phyloP scores from a whole-genome alignment of 2,329 filamentous ascomycete species.

The Aureobasidium zeae region DNA sequence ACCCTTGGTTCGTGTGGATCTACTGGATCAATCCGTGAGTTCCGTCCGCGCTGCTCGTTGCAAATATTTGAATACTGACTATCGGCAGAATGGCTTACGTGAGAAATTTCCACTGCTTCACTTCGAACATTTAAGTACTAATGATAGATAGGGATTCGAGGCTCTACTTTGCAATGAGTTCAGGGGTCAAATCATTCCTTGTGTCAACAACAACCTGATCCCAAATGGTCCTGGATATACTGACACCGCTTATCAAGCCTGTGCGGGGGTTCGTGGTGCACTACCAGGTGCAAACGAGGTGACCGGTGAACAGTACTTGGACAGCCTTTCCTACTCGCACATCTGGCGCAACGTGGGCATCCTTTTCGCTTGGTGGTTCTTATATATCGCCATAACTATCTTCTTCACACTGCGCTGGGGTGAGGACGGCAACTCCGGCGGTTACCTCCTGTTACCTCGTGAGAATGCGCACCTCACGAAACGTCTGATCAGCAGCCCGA shows the following conservation, averaged over 20 bases:
- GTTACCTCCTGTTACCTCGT: conserved; percentile 52
- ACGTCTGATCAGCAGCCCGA: conserved; percentile 33
- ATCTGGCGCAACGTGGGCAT: conserved; percentile 57
- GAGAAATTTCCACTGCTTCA: too few relatives aligned
- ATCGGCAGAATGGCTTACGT: too few relatives aligned
- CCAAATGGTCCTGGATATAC: conserved; percentile 33
- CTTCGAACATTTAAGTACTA: too few relatives aligned
- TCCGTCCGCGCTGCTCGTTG: too few relatives aligned
- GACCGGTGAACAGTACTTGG: conserved; percentile 53
- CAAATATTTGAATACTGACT: too few relatives aligned
- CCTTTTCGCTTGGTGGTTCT: conserved; percentile 53
- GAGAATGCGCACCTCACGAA: conserved; percentile 41
- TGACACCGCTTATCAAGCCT: conserved; percentile 27
- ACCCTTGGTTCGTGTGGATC: conserved; percentile 45
- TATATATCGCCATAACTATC: conserved; percentile 52
- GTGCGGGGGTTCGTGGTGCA: conserved; percentile 46
- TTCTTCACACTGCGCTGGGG: conserved; percentile 50
- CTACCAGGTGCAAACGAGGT: conserved; percentile 46
- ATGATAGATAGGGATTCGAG: too few relatives aligned
- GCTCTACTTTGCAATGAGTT: conserved; percentile 45
- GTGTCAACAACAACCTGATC: conserved; percentile 39
- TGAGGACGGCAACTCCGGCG: conserved; percentile 42
- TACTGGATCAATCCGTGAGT: conserved; percentile 44
- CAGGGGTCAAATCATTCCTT: conserved; percentile 47
- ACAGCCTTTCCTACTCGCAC: conserved; percentile 41